phyloP scores from a whole-genome alignment of 352 stramenopile genomes.

The Blastocystis sp. region DNA sequence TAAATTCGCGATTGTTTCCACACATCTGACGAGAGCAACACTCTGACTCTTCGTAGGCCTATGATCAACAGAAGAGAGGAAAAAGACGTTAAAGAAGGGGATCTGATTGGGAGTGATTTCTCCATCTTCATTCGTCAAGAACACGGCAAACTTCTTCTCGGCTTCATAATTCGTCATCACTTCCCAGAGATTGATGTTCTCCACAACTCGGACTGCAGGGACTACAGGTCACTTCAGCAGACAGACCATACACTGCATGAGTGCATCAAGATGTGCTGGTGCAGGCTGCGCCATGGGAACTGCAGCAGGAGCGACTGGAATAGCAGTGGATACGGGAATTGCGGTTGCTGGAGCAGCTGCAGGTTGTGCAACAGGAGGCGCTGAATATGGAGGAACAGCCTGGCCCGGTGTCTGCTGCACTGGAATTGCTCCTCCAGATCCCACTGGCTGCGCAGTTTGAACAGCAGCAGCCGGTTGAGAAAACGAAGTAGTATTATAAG shows the following conservation, averaged over 20 bases:
- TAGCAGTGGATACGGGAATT: not conserved
- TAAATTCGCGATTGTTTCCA: slow-evolving; percentile 9
- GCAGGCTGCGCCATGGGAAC: not conserved
- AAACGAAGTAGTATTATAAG: too few relatives aligned
- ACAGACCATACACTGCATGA: not conserved
- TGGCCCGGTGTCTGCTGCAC: not conserved
- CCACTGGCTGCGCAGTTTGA: too few relatives aligned
- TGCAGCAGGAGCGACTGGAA: not conserved
- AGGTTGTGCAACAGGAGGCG: not conserved
- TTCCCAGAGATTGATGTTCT: slow-evolving; percentile 11
- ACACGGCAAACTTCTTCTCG: slow-evolving; percentile 7
- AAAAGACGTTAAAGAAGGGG: slow-evolving; percentile 8
- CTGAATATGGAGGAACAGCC: not conserved
- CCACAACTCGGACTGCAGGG: not conserved
- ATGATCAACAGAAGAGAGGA: not conserved
- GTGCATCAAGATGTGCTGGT: not conserved
- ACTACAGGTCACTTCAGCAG: not conserved
- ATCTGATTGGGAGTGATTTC: slow-evolving; percentile 27
- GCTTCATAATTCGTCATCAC: not conserved
- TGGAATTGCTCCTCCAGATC: not conserved
- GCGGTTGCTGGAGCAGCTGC: not conserved
- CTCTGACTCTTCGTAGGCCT: slow-evolving; percentile 33
- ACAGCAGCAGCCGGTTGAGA: too few relatives aligned
- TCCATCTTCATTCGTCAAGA: slow-evolving; percentile 32
- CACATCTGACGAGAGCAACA: slow-evolving; percentile 42